A percentile compares a stretch with the other conserved stretches of the same genome.
phyloP scores from a whole-genome alignment of 441 rosid genomes.

The Arabidopsis lyrata region DNA sequence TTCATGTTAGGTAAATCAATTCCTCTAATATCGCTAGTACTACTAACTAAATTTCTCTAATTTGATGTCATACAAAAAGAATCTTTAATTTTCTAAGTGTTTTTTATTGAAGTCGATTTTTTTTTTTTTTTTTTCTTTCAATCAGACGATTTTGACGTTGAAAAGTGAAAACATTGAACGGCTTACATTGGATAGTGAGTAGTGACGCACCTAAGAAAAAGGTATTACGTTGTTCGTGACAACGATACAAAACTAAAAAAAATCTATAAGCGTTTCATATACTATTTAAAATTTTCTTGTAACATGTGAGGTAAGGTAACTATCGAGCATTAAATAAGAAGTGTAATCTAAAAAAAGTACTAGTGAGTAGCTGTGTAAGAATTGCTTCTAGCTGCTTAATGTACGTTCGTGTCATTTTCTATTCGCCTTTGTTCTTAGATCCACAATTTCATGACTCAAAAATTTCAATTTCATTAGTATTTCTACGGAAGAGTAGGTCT shows the following conservation, averaged over 20 bases:
- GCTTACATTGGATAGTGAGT: too few species aligned
- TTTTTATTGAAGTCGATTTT: too few species aligned
- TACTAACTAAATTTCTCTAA: too few species aligned
- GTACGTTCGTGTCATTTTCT: too few species aligned
- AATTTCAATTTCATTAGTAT: background rate
- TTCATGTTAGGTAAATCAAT: too few species aligned
- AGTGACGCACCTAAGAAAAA: background rate
- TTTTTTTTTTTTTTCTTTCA: too few species aligned
- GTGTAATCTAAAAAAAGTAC: conserved; percentile 3
- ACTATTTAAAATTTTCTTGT: background rate
- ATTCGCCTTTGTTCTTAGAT: background rate
- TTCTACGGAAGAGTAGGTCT: background rate
- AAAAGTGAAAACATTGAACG: background rate
- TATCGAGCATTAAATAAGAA: conserved; percentile 26
- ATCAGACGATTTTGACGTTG: background rate
- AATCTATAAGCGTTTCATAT: background rate
- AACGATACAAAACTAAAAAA: background rate
- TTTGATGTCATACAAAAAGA: too few species aligned
- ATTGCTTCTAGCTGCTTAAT: too few species aligned
- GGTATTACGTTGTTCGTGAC: conserved; percentile 2
- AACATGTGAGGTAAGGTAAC: conserved; percentile 23
- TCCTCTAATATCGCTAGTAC: background rate
- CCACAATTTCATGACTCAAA: conserved; percentile 6
- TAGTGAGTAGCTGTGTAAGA: background rate
- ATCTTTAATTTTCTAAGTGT: too few species aligned